Evolutionary conservation across 2,329 filamentous ascomycete species (phyloP), one percentile per base, ranked within the genome.

Genomic region (Calonectria crousiana): DNA sequence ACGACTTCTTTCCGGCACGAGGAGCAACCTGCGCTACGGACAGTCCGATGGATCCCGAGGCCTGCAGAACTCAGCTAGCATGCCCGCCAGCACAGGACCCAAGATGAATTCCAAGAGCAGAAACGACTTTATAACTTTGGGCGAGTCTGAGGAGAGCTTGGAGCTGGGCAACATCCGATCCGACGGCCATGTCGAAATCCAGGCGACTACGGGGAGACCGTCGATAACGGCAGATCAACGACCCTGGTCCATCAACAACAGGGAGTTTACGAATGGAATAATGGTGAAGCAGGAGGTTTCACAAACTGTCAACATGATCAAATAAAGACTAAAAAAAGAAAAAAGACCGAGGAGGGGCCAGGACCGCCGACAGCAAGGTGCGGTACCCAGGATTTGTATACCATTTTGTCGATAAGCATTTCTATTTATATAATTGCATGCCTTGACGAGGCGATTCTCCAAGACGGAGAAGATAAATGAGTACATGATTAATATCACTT

Each of bases 1-100:
- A n/a, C 67, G 78, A 4, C 71, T 80, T 26, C 52, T 79, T 18
- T 77, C 72, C 44, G 58, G 53, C 60, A 58, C 26, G 4, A 69
- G 36, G 47, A 67, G 65, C 49, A 74, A 49, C 11, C 47, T 60
- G 44, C 62, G 38, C 30, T 58, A 68, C 38, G 49, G 64, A 18
- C 72, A 64, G 1, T 65, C 68, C 1, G 38, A 71, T 11, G 72
- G 47, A 10, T 74, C 72, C 0, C 62, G 64, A 23, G 62, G 64
- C 14, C 28, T 58, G 9, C 51, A 60, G 13, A 68, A 51, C 28
- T 34, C 62, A 6, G 60, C 56, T 4, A 71, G 28, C 18, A 68
- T 71, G 18, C 52, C 56, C 34, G 56, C 56, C 23, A 38, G 38
- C 10, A n/a, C 52, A 3, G 52, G 16, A n/a, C 68, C 72, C 10